Evolutionary conservation across 768 basidiomycete species (phyloP), one percentile per base, ranked within the genome.

Genomic region (Flagelloscypha sp.): DNA sequence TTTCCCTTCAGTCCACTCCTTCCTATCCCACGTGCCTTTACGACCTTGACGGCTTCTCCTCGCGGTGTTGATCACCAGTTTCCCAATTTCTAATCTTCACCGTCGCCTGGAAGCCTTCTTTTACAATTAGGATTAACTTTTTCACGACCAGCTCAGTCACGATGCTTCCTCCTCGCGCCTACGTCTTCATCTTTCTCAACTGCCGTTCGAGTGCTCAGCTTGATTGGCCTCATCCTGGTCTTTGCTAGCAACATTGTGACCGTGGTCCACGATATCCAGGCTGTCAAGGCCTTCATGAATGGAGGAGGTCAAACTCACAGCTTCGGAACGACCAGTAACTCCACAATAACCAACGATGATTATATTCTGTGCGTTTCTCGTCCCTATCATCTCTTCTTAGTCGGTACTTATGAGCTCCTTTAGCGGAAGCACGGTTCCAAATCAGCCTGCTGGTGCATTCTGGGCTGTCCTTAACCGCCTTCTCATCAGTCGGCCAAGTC

Each of bases 381-480:
- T 37, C 35, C 38, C 19, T 10, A n/a, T 21, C 29, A 5, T 19
- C 30, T 35, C 20, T 27, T 32, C 28, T 7, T 15, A 30, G 6
- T 7, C 10, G 3, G 38, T 42, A 22, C 19, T 23, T 39, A 16
- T 22, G 12, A 24, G 35, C 15, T 15, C 28, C 30, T 42, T 37
- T 37, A 74, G 62, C 44, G 82, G 75, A 39, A 85, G 79, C 56
- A 87, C 87, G 2, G 87, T 95, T 4, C 90, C 90, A 4, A 87
- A 88, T 57, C 89, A 94, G 55, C 73, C 85, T 20, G 90, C 85
- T 13, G 90, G 90, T 18, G 73, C 76, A 7, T 94, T 95, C 61
- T 95, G 89, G 85, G 84, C 86, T 4, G 78, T 94, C 42, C 63
- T 93, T 43, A 87, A 88, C 58, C 70, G 86, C 41, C 69, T 94